phyloP scores from a whole-genome alignment of 2,329 filamentous ascomycete species.

The Sarocladium brachiariae region DNA sequence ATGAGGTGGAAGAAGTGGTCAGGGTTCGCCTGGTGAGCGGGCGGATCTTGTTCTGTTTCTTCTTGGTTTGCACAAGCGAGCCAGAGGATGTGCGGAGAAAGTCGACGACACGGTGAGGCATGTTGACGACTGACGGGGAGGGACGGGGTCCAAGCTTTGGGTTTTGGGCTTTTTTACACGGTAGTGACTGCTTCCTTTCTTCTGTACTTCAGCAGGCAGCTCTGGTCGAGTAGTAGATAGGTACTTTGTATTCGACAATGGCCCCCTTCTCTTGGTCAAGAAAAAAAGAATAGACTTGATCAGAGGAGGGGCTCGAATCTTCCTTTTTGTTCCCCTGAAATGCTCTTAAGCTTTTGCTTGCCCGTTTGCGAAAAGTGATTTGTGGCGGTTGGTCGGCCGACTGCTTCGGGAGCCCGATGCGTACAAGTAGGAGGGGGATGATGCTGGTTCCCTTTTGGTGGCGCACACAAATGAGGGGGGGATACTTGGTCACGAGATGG shows the following conservation, averaged over 20 bases:
- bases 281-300: constrained; percentile 6
- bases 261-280: constrained; percentile 6
- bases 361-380: not conserved
- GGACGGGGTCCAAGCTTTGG: too few species aligned
- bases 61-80: constrained; percentile 45
- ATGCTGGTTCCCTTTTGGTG: not conserved
- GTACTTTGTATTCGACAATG: not conserved
- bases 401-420: not conserved
- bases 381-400: not conserved
- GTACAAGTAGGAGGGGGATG: not conserved
- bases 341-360: not conserved
- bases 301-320: constrained; percentile 5
- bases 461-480: not conserved
- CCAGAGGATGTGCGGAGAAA: constrained; percentile 53
- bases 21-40: constrained; percentile 22
- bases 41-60: constrained; percentile 20
- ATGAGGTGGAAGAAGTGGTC: constrained; percentile 19
- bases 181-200: not conserved
- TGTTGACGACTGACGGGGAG: constrained; percentile 27
- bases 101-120: constrained; percentile 52
- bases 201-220: not conserved
- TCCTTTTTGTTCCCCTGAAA: not conserved
- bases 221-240: too few species aligned
- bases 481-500: constrained; percentile 2
- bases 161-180: too few species aligned